Conservation (phyloP, 345 rosid species). For the Anacardium occidentale region DNA sequence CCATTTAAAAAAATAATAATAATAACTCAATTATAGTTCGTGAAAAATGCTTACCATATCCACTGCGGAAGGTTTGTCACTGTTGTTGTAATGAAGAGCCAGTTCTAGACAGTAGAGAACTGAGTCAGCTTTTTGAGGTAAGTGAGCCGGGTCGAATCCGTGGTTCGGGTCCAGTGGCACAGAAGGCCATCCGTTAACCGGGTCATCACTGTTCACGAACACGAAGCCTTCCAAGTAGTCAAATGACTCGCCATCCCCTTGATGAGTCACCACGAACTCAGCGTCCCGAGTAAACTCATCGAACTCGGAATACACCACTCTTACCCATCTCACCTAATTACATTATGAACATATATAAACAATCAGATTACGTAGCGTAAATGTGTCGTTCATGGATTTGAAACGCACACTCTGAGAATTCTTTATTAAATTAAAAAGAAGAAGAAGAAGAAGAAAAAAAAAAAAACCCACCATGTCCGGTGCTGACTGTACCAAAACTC, state of each 20-base stretch:
- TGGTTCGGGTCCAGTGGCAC: slow-evolving; percentile 51
- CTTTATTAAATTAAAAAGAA: no score
- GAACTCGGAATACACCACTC: slow-evolving; percentile 74
- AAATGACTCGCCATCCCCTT: slow-evolving; percentile 48
- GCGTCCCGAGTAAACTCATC: slow-evolving; percentile 66
- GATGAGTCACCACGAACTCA: slow-evolving; percentile 71
- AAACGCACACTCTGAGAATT: neutral
- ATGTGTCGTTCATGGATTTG: slow-evolving; percentile 31
- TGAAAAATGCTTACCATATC: slow-evolving; percentile 51
- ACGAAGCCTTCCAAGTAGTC: slow-evolving; percentile 93
- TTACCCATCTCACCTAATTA: slow-evolving; percentile 92
- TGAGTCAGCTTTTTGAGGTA: slow-evolving; percentile 56
- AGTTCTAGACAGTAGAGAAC: slow-evolving; percentile 89
- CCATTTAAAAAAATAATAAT: no score
- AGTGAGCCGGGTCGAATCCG: slow-evolving; percentile 39
- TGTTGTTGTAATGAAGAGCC: slow-evolving; percentile 57
- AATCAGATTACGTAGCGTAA: slow-evolving; percentile 25
- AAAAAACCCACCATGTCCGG: slow-evolving; percentile 65
- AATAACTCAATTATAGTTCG: neutral
- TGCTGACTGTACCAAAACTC: slow-evolving; percentile 63
- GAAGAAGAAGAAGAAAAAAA: neutral
- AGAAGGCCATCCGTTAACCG: slow-evolving; percentile 81
- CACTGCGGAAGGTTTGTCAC: slow-evolving; percentile 44
- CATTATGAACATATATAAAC: neutral
- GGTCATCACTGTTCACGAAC: slow-evolving; percentile 77